Base-by-base conservation (phyloP, 208 protist genomes). In the Blastocrithidia nonstop region DNA sequence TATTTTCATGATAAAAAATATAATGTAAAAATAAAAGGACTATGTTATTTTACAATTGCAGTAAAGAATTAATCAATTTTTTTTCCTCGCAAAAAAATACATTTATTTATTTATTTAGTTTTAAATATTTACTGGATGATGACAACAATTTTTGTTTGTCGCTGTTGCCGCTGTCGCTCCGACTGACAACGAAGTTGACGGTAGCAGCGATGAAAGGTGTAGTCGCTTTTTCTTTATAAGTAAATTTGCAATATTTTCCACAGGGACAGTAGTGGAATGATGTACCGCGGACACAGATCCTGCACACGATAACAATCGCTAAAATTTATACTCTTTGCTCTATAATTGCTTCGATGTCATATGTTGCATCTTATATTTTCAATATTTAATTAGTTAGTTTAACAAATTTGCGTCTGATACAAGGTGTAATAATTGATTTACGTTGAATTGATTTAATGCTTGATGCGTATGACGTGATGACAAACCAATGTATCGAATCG, bases 381-480 rank as follows among this genome's bases (percentile, higher is more conserved):
- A 80, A 3, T 86, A 28, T 15, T 6, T 25, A 2, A 36, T 49
- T n/a, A 89, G 44, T 39, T 72, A 64, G 45, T 89, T 76, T 25
- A 89, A 54, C 7, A 86, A 62, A n/a, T 20, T 52, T 1, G 56
- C 27, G 27, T 64, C 57, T 0, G 66, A 36, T 6, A 67, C 68
- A 6, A 89, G 62, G 7, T 45, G 39, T 20, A 89, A 65, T 36
- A 68, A 65, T 36, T 54, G 48, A 9, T 60, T 54, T 15, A 81
- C 59, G 6, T 61, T 50, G 27, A 86, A 76, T 42, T 85, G 75
- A 9, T 66, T 65, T 6, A 85, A 41, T 4, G 62, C 61, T 39
- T 79, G 69, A 0, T 53, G 24, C 3, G 60, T 60, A 49, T 67
- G 32, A 8, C 45, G 26, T 24, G 57, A 54, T 11, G 58, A 40